Evolutionary conservation across 2,329 filamentous ascomycete species (phyloP).

Genomic region (Periconia sp.): DNA sequence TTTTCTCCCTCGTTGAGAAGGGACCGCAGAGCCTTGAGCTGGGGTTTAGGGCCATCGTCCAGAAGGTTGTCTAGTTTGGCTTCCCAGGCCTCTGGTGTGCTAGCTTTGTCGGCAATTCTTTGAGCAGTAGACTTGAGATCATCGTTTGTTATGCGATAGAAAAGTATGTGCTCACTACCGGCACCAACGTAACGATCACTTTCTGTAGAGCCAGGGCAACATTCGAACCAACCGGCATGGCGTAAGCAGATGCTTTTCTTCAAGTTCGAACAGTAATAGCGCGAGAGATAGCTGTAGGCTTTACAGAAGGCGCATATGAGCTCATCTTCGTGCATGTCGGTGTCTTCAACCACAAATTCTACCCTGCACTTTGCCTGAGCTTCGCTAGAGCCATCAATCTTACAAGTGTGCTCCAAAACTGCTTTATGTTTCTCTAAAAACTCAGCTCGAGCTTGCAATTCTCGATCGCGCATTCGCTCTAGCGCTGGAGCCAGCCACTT

Average conservation of each 20-base stretch:
- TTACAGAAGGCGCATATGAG: slow-evolving; percentile 94
- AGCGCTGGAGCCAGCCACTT: slow-evolving; percentile 94
- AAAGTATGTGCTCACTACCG: slow-evolving; percentile 69
- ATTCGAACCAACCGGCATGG: slow-evolving; percentile 81
- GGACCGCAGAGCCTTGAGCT: slow-evolving; percentile 82
- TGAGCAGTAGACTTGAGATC: slow-evolving; percentile 69
- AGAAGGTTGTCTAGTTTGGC: slow-evolving; percentile 86
- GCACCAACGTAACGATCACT: slow-evolving; percentile 67
- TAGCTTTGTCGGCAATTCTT: slow-evolving; percentile 85
- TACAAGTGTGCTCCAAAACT: slow-evolving; percentile 38
- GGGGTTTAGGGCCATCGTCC: slow-evolving; percentile 81
- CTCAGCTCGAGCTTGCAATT: slow-evolving; percentile 69
- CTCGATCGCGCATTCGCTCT: slow-evolving; percentile 76
- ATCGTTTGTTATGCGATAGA: slow-evolving; percentile 78
- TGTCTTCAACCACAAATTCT: slow-evolving; percentile 55
- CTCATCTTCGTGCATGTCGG: slow-evolving; percentile 85
- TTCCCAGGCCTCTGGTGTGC: slow-evolving; percentile 85
- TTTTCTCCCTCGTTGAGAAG: slow-evolving; percentile 93
- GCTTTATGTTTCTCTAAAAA: slow-evolving; percentile 72
- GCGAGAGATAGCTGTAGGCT: slow-evolving; percentile 86
- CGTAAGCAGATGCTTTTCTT: slow-evolving; percentile 82
- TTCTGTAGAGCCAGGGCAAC: slow-evolving; percentile 71
- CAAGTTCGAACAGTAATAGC: slow-evolving; percentile 82
- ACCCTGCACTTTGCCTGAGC: slow-evolving; percentile 34
- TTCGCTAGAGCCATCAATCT: slow-evolving; percentile 60